Evolutionary conservation across 208 protist species (phyloP).

Genomic region (Wallacemonas sp.): DNA sequence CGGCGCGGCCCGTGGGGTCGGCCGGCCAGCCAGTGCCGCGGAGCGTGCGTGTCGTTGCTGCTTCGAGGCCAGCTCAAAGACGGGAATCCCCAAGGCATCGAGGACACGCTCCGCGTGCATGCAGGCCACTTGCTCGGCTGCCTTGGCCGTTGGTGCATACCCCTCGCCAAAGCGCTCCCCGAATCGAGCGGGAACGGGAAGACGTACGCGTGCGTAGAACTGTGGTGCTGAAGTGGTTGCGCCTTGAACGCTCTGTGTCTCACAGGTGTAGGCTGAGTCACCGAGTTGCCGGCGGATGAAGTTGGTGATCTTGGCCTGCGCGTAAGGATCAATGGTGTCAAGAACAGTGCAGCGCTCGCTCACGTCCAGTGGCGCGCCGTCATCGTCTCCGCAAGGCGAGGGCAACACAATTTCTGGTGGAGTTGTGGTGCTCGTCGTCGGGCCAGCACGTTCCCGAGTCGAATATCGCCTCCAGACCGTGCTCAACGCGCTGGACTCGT

Average conservation of each 20-base stretch:
- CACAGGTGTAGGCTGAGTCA: neutral
- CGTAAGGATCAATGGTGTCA: slow-evolving; percentile 60
- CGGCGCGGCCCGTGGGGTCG: slow-evolving; percentile 24
- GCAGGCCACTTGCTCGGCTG: slow-evolving; percentile 73
- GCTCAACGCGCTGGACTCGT: no score
- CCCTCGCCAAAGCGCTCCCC: slow-evolving; percentile 78
- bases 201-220: slow-evolving; percentile 62
- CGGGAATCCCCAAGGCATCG: slow-evolving; percentile 72
- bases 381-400: no score
- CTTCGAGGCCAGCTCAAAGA: slow-evolving; percentile 81
- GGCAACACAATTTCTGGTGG: no score
- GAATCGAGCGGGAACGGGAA: slow-evolving; percentile 72
- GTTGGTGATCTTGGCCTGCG: slow-evolving; percentile 73
- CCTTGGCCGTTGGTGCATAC: slow-evolving; percentile 64
- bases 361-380: neutral
- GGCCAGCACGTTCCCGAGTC: no score
- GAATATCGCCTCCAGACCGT: no score
- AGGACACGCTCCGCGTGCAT: slow-evolving; percentile 90
- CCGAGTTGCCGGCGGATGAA: slow-evolving; percentile 38
- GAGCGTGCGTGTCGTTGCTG: slow-evolving; percentile 82
- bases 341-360: slow-evolving; percentile 22
- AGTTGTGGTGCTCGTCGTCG: no score
- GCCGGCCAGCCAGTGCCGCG: slow-evolving; percentile 51
- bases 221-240: slow-evolving; percentile 11
- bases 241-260: neutral